Percentiles rank a stretch among this genome's conserved stretches.
These are phyloP conservation scores for Stephania japonica DNA, from an alignment of 164 flowering plant genomes.

Conservation along the genomic window DNA sequence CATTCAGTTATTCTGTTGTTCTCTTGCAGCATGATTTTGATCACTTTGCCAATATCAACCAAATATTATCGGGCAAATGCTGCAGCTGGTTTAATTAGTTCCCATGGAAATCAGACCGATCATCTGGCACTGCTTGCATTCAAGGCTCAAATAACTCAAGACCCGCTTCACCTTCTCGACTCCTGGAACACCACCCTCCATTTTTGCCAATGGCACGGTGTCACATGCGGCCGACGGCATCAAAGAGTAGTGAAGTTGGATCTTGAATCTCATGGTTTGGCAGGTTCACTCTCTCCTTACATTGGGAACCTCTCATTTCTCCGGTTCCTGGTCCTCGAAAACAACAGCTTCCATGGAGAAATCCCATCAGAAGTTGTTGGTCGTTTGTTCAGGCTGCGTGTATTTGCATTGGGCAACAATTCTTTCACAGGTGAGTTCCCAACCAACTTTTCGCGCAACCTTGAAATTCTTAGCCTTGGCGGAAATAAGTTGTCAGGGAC, in stretches of 20 bases:
- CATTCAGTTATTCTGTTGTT: too few relatives aligned
- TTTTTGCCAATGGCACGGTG: constrained; percentile 3
- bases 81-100: too few relatives aligned
- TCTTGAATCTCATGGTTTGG: background rate
- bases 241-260: background rate
- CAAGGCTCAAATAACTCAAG: constrained; percentile 4
- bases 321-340: constrained; percentile 2
- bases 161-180: background rate
- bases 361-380: constrained; percentile 24
- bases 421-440: constrained; percentile 22
- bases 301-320: constrained; percentile 23
- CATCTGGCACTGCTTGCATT: background rate
- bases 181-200: constrained; percentile 7
- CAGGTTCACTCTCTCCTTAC: constrained; percentile 19
- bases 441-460: constrained; percentile 9
- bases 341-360: constrained; percentile 21
- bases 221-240: constrained; percentile 1
- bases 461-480: constrained; percentile 1
- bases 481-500: constrained; percentile 10
- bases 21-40: too few relatives aligned
- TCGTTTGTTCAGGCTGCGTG: constrained; percentile 14
- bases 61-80: too few relatives aligned
- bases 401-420: constrained; percentile 12
- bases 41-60: too few relatives aligned
- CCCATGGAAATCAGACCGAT: constrained; percentile 5